A percentile compares a stretch with the other conserved stretches of the same genome.
Conservation (phyloP, 2,329 filamentous ascomycete genomes). For the Cucurbitaria berberidis region DNA sequence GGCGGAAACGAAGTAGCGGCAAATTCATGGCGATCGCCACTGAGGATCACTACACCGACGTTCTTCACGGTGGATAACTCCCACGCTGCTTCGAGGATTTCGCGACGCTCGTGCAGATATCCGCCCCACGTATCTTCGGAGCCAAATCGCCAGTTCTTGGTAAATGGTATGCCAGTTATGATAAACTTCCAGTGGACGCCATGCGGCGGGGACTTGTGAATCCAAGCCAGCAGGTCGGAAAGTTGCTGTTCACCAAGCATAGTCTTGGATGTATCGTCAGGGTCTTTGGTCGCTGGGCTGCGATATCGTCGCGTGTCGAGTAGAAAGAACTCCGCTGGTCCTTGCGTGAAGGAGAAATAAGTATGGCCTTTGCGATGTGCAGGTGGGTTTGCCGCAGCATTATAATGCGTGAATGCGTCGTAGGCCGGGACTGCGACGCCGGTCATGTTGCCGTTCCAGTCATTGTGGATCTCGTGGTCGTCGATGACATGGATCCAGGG, state of each 20-base stretch:
- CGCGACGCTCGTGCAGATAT: conserved; percentile 79
- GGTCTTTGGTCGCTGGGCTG: conserved; percentile 68
- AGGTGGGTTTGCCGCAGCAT: conserved; percentile 84
- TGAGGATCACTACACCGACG: conserved; percentile 80
- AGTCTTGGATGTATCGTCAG: conserved; percentile 71
- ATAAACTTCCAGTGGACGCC: conserved; percentile 94
- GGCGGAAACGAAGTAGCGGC: conserved; percentile 79
- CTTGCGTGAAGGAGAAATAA: conserved; percentile 88
- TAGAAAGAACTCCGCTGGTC: conserved; percentile 93
- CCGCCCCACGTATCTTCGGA: conserved; percentile 92
- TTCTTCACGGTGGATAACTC: conserved; percentile 73
- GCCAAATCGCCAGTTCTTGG: conserved; percentile 95
- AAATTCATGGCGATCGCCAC: conserved; percentile 96
- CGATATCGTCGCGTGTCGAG: conserved; percentile 90
- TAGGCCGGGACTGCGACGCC: conserved; percentile 80
- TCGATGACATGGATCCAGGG: conserved; percentile 98
- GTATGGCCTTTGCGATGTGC: conserved; percentile 68
- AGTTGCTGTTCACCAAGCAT: conserved; percentile 87
- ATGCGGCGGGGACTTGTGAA: conserved; percentile 71
- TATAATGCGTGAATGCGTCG: conserved; percentile 87
- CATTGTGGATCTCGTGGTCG: conserved; percentile 95
- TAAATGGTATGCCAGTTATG: conserved; percentile 89
- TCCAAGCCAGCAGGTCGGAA: conserved; percentile 77
- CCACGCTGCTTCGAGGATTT: conserved; percentile 91
- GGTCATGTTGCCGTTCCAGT: conserved; percentile 84